phyloP scores from a whole-genome alignment of 306 rosid genomes.

The Senna tora region DNA sequence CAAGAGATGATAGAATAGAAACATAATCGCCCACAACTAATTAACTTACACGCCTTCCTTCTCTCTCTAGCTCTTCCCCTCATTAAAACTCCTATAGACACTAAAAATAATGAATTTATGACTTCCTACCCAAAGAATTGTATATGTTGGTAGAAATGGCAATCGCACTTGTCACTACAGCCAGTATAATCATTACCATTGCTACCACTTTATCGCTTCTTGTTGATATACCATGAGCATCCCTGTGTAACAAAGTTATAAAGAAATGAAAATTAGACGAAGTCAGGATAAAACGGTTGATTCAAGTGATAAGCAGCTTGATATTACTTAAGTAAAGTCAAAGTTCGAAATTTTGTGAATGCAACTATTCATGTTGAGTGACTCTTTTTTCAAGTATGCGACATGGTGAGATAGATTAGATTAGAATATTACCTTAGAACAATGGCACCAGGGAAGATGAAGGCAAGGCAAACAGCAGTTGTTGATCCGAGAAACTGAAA shows the following conservation, averaged over 20 bases:
- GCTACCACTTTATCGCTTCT: slow-evolving; percentile 67
- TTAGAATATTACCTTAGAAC: slow-evolving; percentile 83
- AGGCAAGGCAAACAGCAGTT: slow-evolving; percentile 80
- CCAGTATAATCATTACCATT: slow-evolving; percentile 63
- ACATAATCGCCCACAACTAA: slow-evolving; percentile 32
- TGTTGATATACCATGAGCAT: slow-evolving; percentile 69
- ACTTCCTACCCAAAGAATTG: slow-evolving; percentile 36
- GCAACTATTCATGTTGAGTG: too few species aligned
- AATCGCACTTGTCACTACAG: slow-evolving; percentile 63
- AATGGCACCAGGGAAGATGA: slow-evolving; percentile 87
- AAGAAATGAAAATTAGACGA: not conserved
- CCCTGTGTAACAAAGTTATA: too few species aligned
- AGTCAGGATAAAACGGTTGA: too few species aligned
- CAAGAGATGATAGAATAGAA: slow-evolving; percentile 17
- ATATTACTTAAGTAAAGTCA: too few species aligned
- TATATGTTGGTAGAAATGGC: slow-evolving; percentile 71
- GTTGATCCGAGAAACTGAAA: slow-evolving; percentile 96
- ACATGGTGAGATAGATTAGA: slow-evolving; percentile 33
- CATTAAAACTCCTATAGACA: slow-evolving; percentile 21
- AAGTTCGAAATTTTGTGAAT: too few species aligned
- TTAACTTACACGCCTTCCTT: slow-evolving; percentile 24
- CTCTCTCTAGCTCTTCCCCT: not conserved
- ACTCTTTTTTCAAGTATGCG: too few species aligned
- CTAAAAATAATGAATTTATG: not conserved
- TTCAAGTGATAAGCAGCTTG: too few species aligned